Evolutionary conservation across 805 yeast species (phyloP), one percentile per base, ranked within the genome.

Genomic region (Ogataea naganishii): DNA sequence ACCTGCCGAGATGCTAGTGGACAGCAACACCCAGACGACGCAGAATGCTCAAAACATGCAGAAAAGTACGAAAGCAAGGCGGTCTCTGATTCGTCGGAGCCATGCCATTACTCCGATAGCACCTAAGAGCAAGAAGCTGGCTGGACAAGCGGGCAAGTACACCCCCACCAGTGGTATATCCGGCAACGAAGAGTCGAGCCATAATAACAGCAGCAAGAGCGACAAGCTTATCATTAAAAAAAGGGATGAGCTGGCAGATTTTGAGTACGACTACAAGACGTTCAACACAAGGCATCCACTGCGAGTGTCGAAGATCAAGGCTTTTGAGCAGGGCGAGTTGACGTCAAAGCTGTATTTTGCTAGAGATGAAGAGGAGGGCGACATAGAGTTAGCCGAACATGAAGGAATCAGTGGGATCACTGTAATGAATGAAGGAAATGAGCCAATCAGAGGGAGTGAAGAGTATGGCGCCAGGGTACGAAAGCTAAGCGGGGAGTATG

Each of bases 281-380:
- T 58, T 58, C 36, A 46, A 53, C 32, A 44, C 58, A 1, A 43
- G 32, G 3, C 56, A 53, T 28, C 59, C 59, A 14, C 29, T 58
- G 23, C 31, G 62, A 29, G 21, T 47, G 10, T 49, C 58, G 14
- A 58, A 56, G 35, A 41, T 58, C 4, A 42, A 49, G 26, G 62
- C 61, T 5, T 46, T 57, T 34, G 62, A 58, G 33, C 60, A 56
- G 29, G 52, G 58, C 5, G 64, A 58, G 30, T 35, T 48, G 34
- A 53, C 62, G 4, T 34, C 57, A 7, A 47, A 41, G 25, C 30
- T 47, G 26, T 50, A 40, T 30, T 57, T 54, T 34, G 41, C 49
- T 7, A 39, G 35, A n/a, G 47, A 42, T 27, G 41, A 46, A 7
- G 49, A 43, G 19, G 20, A 25, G 14, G 37, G 30, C 17, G 39